Base-by-base conservation (phyloP, 306 rosid genomes). In the Sesbania bispinosa region DNA sequence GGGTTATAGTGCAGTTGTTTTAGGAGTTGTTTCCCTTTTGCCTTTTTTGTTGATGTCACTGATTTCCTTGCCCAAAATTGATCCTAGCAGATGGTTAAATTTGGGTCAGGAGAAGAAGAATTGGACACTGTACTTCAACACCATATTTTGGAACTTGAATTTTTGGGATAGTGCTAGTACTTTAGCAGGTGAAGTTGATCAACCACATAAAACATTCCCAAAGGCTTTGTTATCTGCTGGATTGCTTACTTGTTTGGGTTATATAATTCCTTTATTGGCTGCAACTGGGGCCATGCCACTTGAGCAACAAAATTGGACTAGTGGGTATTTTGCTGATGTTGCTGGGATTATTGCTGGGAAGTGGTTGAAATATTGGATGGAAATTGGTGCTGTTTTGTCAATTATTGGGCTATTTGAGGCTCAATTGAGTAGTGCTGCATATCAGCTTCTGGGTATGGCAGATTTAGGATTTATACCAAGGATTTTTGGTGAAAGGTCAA, bases 291-390 rank as follows among this genome's bases (percentile, higher is more conserved):
- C 91, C 18, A 60, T 80, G 69, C 43, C 69, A 11, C 61, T 82
- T 26, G 82, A 84, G 6, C 86, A 69, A 23, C 48, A 75, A 32
- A 67, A 62, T 26, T 82, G 89, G 95, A 69, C 36, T 52, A 71
- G 18, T 14, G 95, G 84, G 15, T 70, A 80, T 80, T 80, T 83
- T 70, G 96, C 96, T 3, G 48, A 72, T 38, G 90, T 71, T 8
- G 97, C 92, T 4, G 86, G 54, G 32, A 32, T 82, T 5, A 77
- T 92, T 62, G 93, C 76, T 29, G 97, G 97, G 5, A 78, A 79
- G 16, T 92, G 97, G 96, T 75, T 92, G 80, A 87, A 89, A 53
- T 39, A 78, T 15, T 92, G 96, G 88, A 79, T 92, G 72, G 96
- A 87, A 73, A 67, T 89, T 7, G 96, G 97, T 7, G 90, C 92